A percentile compares a stretch with the other conserved stretches of the same genome.
phyloP scores from a whole-genome alignment of 192 early-diverging fungal genomes.

The Mortierella alpina region DNA sequence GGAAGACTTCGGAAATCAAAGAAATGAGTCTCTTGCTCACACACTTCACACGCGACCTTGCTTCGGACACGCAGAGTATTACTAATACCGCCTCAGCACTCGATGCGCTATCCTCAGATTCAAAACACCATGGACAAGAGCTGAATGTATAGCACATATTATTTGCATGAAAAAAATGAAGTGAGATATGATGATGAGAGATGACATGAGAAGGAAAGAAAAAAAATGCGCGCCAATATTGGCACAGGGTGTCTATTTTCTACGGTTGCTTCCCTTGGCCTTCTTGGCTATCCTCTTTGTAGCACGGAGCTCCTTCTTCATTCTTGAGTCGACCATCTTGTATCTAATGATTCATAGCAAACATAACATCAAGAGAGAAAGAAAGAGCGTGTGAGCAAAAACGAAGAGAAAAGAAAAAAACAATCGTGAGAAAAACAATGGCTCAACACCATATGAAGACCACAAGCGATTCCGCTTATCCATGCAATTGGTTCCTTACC shows the following conservation, averaged over 20 bases:
- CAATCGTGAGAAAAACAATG: background rate
- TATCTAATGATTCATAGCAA: slow-evolving; percentile 32
- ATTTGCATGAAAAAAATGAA: too few species aligned
- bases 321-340: slow-evolving; percentile 96
- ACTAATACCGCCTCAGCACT: too few species aligned
- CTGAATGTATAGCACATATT: too few species aligned
- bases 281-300: slow-evolving; percentile 79
- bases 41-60: too few species aligned
- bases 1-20: too few species aligned
- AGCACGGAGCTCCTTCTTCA: slow-evolving; percentile 96
- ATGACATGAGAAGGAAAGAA: background rate
- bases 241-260: slow-evolving; percentile 35
- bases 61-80: too few species aligned
- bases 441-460: background rate
- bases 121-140: too few species aligned
- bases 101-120: too few species aligned
- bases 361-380: background rate
- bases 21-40: too few species aligned
- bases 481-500: slow-evolving; percentile 64
- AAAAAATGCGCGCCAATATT: background rate
- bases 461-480: background rate
- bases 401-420: slow-evolving; percentile 1
- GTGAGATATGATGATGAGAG: too few species aligned
- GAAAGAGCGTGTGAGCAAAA: background rate
- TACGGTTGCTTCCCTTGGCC: slow-evolving; percentile 63